Conservation (phyloP, 148 eudicot genomes). For the Amaranthus palmeri region DNA sequence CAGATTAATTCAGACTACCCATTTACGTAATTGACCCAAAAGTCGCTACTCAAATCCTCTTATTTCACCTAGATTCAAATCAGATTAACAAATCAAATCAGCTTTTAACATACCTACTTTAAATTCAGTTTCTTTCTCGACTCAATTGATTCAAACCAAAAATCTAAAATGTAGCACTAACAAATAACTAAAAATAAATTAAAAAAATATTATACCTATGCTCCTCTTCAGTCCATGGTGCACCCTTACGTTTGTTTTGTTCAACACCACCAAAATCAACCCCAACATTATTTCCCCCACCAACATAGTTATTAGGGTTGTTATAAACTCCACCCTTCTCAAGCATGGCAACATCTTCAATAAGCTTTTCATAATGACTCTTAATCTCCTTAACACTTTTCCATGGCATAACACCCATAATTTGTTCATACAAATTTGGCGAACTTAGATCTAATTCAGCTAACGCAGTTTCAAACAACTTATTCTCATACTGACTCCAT, state of each 20-base stretch:
- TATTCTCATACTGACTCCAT: conserved; percentile 41
- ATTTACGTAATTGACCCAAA: no score
- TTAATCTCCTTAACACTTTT: conserved; percentile 33
- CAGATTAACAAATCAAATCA: no score
- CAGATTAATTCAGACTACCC: no score
- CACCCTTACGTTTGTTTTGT: conserved; percentile 23
- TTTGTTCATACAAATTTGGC: conserved; percentile 27
- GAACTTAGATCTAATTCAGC: conserved; percentile 26
- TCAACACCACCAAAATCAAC: not conserved
- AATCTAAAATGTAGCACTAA: not conserved
- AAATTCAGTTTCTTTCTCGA: no score
- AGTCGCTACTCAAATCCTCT: no score
- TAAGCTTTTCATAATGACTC: conserved; percentile 25
- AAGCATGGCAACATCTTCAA: conserved; percentile 27
- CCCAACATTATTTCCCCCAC: not conserved
- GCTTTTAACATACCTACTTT: no score
- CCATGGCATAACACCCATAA: conserved; percentile 27
- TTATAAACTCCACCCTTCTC: conserved; percentile 17
- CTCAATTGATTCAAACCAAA: not conserved
- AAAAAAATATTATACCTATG: conserved; percentile 29
- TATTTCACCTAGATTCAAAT: no score
- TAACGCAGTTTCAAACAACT: conserved; percentile 37
- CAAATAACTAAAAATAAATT: not conserved
- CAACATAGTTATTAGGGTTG: conserved; percentile 10
- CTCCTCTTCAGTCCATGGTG: conserved; percentile 44